These are phyloP conservation scores for Aspergillus sclerotioniger DNA, from an alignment of 495 filamentous ascomycete species.

Conservation along the genomic window DNA sequence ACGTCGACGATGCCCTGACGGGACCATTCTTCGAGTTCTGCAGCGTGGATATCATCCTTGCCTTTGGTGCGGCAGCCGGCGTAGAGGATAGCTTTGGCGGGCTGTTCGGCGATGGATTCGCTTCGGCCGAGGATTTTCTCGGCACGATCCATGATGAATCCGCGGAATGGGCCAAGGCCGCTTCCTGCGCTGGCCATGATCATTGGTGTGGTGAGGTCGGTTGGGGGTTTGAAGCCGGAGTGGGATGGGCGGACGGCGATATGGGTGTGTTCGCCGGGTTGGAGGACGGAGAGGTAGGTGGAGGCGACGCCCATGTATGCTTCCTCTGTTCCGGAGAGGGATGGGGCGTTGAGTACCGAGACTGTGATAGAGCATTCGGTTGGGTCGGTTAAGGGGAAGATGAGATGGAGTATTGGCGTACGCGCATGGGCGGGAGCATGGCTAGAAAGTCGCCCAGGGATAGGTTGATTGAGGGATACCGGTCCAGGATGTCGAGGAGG, in stretches of 20 bases:
- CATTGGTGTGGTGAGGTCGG: slow-evolving; percentile 22
- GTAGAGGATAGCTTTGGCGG: slow-evolving; percentile 7
- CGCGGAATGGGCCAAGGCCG: slow-evolving; percentile 40
- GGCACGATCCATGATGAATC: slow-evolving; percentile 33
- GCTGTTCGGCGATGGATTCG: background rate
- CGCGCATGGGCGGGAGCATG: slow-evolving; percentile 50
- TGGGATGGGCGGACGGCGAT: slow-evolving; percentile 3
- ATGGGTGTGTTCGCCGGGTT: slow-evolving; percentile 7
- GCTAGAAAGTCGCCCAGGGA: slow-evolving; percentile 57
- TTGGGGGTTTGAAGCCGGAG: slow-evolving; percentile 23
- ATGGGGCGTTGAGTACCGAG: background rate
- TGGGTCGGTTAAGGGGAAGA: slow-evolving; percentile 51
- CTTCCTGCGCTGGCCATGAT: slow-evolving; percentile 37
- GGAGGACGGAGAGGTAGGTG: slow-evolving; percentile 3
- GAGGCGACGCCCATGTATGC: slow-evolving; percentile 5
- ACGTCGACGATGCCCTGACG: slow-evolving; percentile 5
- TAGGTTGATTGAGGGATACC: slow-evolving; percentile 43
- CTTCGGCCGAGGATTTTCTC: background rate
- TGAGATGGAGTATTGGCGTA: slow-evolving; percentile 72
- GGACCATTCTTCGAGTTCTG: slow-evolving; percentile 19
- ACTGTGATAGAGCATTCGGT: background rate
- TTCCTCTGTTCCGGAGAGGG: background rate
- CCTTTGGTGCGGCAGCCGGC: slow-evolving; percentile 29
- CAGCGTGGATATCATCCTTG: slow-evolving; percentile 31
- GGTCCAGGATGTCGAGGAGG: slow-evolving; percentile 11